These are phyloP conservation scores for Collybia sp. DNA, from an alignment of 768 basidiomycete genomes.

Conservation along the genomic window DNA sequence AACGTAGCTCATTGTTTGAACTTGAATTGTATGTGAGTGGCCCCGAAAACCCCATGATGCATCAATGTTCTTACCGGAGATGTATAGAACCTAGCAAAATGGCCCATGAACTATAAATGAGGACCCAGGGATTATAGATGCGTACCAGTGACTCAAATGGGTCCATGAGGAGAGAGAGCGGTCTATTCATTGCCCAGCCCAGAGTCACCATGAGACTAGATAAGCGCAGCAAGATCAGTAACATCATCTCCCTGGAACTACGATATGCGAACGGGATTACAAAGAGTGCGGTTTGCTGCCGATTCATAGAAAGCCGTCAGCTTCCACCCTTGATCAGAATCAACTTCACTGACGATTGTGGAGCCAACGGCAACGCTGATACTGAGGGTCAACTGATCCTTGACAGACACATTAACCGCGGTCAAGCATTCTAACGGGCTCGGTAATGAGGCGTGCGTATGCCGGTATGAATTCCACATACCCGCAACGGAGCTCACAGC, in stretches of 20 bases:
- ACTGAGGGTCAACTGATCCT: conserved; percentile 83
- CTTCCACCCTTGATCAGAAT: neutral
- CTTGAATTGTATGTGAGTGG: conserved; percentile 23
- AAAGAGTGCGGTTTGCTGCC: conserved; percentile 78
- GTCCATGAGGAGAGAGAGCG: conserved; percentile 79
- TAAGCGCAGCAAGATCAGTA: neutral
- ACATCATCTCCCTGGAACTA: neutral
- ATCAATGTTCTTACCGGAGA: conserved; percentile 27
- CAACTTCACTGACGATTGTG: conserved; percentile 55
- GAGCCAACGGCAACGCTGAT: conserved; percentile 89
- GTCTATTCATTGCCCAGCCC: conserved; percentile 80
- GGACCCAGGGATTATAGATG: conserved; percentile 21
- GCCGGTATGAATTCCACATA: conserved; percentile 13
- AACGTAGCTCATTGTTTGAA: conserved; percentile 81
- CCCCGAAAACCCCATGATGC: neutral
- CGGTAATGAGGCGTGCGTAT: too few relatives aligned
- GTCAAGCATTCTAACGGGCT: conserved; percentile 71
- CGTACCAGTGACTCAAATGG: conserved; percentile 75
- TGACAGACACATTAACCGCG: conserved; percentile 86
- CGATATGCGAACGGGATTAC: conserved; percentile 65
- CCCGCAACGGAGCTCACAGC: conserved; percentile 79
- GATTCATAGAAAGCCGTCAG: neutral
- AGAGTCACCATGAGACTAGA: conserved; percentile 66
- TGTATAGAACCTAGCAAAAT: conserved; percentile 30
- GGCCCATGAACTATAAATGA: neutral